Conservation (phyloP, 176 grass and related monocot species). For the Oryza officinalis region DNA sequence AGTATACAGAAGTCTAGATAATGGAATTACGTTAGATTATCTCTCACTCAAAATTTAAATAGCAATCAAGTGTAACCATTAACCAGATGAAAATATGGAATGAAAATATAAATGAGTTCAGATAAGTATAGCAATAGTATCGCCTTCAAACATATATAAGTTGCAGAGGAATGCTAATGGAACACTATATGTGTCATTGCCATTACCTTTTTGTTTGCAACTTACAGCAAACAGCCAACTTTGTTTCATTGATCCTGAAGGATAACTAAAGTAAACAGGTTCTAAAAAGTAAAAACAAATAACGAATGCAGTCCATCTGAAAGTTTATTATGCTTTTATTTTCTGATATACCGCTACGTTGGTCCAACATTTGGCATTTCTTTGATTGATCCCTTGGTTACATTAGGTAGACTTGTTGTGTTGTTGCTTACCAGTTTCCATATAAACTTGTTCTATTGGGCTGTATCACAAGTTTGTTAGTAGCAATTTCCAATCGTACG, state of each 20-base stretch:
- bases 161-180: not conserved
- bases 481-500: not conserved
- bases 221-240: not conserved
- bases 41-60: not conserved
- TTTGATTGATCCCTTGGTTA: not conserved
- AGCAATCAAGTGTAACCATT: not conserved
- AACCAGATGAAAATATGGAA: not conserved
- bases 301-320: not conserved
- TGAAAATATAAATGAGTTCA: not conserved
- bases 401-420: not conserved
- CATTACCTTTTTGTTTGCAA: not conserved
- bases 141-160: not conserved
- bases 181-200: not conserved
- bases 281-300: no score
- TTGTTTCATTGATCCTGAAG: conserved; percentile 3
- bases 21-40: not conserved
- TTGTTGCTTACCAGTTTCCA: not conserved
- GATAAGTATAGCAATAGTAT: not conserved
- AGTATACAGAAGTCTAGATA: not conserved
- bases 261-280: not conserved
- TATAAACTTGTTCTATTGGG: not conserved
- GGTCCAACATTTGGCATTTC: not conserved
- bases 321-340: not conserved
- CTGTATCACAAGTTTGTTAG: not conserved
- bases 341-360: no score